Conservation (phyloP, 192 early-diverging fungal genomes). For the Kickxella alabastrina region DNA sequence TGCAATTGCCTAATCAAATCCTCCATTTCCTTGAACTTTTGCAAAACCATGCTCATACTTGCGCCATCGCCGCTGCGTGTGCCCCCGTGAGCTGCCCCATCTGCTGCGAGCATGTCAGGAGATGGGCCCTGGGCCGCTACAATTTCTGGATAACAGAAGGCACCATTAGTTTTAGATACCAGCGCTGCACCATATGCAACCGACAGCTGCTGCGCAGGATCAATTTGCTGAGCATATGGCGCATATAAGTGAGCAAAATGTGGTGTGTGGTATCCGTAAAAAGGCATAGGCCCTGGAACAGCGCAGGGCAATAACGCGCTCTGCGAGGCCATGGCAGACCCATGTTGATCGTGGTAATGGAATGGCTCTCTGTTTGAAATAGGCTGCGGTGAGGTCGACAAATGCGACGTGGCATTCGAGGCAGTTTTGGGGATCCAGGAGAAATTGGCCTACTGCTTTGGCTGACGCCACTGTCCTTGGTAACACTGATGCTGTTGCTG, state of each 20-base stretch:
- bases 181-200: neutral
- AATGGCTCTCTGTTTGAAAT: no score
- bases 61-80: neutral
- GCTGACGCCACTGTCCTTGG: no score
- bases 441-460: no score
- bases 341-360: no score
- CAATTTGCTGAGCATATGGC: slow-evolving; percentile 1
- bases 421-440: no score
- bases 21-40: slow-evolving; percentile 38
- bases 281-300: slow-evolving; percentile 22
- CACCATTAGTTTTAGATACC: neutral
- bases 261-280: slow-evolving; percentile 13
- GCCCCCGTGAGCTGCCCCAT: neutral
- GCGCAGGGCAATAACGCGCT: slow-evolving; percentile 6
- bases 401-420: no score
- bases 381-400: no score
- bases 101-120: no score
- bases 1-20: slow-evolving; percentile 32
- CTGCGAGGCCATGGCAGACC: neutral
- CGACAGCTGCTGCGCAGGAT: neutral
- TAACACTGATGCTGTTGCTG: no score
- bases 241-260: slow-evolving; percentile 16
- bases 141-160: no score
- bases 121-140: no score
- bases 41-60: slow-evolving; percentile 23